Conservation (phyloP, 768 basidiomycete species). For the Agrocybe chaxingu region DNA sequence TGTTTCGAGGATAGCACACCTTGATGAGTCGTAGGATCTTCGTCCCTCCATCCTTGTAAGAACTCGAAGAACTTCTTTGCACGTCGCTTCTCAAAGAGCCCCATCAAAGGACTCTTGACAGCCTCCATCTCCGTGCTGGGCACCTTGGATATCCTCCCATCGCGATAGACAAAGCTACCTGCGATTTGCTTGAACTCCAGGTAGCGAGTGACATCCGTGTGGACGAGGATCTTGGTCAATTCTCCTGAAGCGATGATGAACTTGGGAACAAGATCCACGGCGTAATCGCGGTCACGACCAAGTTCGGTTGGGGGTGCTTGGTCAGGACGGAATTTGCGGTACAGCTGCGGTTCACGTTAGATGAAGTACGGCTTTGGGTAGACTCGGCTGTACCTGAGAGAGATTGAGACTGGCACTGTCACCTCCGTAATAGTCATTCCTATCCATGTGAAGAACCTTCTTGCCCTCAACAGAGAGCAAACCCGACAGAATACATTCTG, state of each 20-base stretch:
- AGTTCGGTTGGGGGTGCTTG: constrained; percentile 77
- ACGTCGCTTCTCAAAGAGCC: constrained; percentile 96
- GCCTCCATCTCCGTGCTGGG: constrained; percentile 98
- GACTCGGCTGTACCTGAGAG: constrained; percentile 68
- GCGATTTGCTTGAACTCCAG: constrained; percentile 99
- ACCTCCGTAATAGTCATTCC: constrained; percentile 98
- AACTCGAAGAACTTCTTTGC: constrained; percentile 99
- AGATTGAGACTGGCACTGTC: constrained; percentile 96
- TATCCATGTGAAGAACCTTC: constrained; percentile 98
- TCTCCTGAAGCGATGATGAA: constrained; percentile 99
- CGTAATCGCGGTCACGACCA: constrained; percentile 96
- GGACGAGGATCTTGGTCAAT: constrained; percentile 95
- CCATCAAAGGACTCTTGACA: constrained; percentile 92
- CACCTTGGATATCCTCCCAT: constrained; percentile 96
- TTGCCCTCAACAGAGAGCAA: constrained; percentile 98
- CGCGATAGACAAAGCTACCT: constrained; percentile 95
- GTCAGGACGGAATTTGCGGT: constrained; percentile 88
- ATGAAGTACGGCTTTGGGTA: constrained; percentile 6
- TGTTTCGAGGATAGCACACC: constrained; percentile 40
- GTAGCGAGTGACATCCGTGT: constrained; percentile 98
- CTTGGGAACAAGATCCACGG: constrained; percentile 96
- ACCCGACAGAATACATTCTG: constrained; percentile 98
- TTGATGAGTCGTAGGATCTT: constrained; percentile 94
- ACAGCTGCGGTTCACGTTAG: constrained; percentile 55
- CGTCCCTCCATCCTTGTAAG: constrained; percentile 92